A percentile compares a stretch with the other conserved stretches of the same genome.
These are phyloP conservation scores for Aspergillus affinis DNA, from an alignment of 495 filamentous ascomycete genomes.

Conservation along the genomic window DNA sequence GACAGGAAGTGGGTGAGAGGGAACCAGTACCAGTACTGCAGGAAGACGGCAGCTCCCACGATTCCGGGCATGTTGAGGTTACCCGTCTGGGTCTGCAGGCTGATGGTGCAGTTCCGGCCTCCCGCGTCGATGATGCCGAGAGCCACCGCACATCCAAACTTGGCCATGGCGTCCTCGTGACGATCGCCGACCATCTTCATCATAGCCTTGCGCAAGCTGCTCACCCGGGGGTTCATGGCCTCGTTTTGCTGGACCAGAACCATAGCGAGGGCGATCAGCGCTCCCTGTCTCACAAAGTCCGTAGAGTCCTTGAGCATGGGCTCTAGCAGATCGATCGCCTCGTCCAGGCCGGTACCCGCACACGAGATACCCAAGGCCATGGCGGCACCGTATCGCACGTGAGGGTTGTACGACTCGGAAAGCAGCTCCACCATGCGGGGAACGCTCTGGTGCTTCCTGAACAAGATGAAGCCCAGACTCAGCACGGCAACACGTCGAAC, in stretches of 20 bases:
- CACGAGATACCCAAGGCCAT: slow-evolving; percentile 99
- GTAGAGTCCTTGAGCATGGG: slow-evolving; percentile 99
- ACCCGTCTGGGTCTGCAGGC: slow-evolving; percentile 94
- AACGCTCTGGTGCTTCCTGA: slow-evolving; percentile 95
- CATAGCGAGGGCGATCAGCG: slow-evolving; percentile 93
- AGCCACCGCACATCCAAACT: slow-evolving; percentile 91
- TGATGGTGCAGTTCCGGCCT: slow-evolving; percentile 97
- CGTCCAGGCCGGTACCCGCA: slow-evolving; percentile 92
- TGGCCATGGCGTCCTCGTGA: slow-evolving; percentile 99
- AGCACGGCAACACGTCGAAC: slow-evolving; percentile 96
- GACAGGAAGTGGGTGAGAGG: slow-evolving; percentile 97
- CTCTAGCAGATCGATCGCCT: slow-evolving; percentile 94
- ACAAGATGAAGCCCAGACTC: slow-evolving; percentile 97
- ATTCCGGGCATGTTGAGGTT: slow-evolving; percentile 98
- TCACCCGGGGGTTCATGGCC: slow-evolving; percentile 88
- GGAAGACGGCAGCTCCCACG: slow-evolving; percentile 96
- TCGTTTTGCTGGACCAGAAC: slow-evolving; percentile 98
- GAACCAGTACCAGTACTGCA: slow-evolving; percentile 99
- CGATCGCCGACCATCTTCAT: slow-evolving; percentile 91
- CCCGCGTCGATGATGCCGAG: slow-evolving; percentile 98
- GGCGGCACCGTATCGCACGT: slow-evolving; percentile 96
- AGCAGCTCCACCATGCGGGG: slow-evolving; percentile 99
- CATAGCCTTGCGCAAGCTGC: slow-evolving; percentile 76
- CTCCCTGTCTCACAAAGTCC: slow-evolving; percentile 97
- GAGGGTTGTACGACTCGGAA: slow-evolving; percentile 97